These are phyloP conservation scores for Arthrobotrys musiformis DNA, from an alignment of 2,329 filamentous ascomycete genomes.

Conservation along the genomic window DNA sequence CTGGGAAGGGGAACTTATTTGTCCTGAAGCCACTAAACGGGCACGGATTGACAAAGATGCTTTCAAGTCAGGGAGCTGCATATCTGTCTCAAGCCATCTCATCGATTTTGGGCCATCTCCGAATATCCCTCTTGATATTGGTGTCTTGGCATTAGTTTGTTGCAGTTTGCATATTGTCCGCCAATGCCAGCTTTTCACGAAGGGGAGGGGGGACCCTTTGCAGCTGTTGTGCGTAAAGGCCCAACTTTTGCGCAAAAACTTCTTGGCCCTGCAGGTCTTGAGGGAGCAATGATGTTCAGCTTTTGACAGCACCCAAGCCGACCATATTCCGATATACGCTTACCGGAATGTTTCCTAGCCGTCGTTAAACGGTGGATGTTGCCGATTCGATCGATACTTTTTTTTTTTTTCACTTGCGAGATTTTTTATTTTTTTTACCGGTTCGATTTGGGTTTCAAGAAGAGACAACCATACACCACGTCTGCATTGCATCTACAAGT, in stretches of 20 bases:
- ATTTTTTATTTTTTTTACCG: not conserved
- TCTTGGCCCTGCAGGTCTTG: constrained; percentile 36
- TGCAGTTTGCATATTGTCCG: constrained; percentile 33
- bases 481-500: constrained; percentile 22
- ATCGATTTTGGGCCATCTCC: constrained; percentile 8
- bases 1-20: not conserved
- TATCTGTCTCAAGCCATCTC: constrained; percentile 34
- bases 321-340: constrained; percentile 11
- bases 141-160: constrained; percentile 49
- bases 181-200: constrained; percentile 5
- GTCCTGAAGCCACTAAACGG: constrained; percentile 20
- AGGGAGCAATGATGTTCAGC: constrained; percentile 20
- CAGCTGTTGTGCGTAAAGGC: not conserved
- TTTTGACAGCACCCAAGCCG: not conserved
- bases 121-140: constrained; percentile 23
- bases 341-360: not conserved
- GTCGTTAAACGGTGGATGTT: constrained; percentile 8
- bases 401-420: too few relatives aligned
- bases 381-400: constrained; percentile 30
- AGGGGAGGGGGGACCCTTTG: not conserved
- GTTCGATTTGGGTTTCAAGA: constrained; percentile 31
- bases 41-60: constrained; percentile 19
- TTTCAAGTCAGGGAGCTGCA: constrained; percentile 34
- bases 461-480: constrained; percentile 37
- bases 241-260: constrained; percentile 8